Percentiles rank a stretch among this genome's conserved stretches.
Evolutionary conservation across 2,329 filamentous ascomycete genomes (phyloP).

Genomic region (Colletotrichum abscissum): DNA sequence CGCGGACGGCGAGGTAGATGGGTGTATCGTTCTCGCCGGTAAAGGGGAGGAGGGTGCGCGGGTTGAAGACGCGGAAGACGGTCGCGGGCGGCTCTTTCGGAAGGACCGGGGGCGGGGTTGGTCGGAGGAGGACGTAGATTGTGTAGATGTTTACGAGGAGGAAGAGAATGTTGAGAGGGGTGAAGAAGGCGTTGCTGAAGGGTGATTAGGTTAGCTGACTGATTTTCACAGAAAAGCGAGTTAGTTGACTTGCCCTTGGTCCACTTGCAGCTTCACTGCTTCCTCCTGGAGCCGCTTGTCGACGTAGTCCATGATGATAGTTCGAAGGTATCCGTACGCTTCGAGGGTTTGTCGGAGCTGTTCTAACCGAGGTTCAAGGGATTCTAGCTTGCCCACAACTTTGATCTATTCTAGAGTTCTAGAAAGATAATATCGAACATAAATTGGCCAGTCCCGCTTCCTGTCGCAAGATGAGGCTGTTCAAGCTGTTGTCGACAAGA

Average conservation of each 20-base stretch:
- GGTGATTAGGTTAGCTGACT: background rate
- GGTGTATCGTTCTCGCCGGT: slow-evolving; percentile 80
- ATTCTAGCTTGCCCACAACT: background rate
- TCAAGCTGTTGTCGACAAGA: background rate
- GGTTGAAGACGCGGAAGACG: slow-evolving; percentile 78
- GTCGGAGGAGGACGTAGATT: slow-evolving; percentile 65
- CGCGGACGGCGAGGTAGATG: slow-evolving; percentile 92
- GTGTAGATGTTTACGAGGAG: slow-evolving; percentile 67
- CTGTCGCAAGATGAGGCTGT: background rate
- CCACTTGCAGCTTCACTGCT: slow-evolving; percentile 55
- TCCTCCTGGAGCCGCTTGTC: slow-evolving; percentile 66
- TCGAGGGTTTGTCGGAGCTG: background rate
- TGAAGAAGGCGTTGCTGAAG: slow-evolving; percentile 59
- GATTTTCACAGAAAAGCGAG: background rate
- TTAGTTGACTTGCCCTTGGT: slow-evolving; percentile 42
- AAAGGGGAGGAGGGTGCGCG: slow-evolving; percentile 84
- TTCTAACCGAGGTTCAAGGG: background rate
- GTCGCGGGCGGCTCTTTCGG: slow-evolving; percentile 66
- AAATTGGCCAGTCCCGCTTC: background rate
- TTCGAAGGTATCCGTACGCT: background rate
- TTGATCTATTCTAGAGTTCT: background rate
- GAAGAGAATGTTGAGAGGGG: slow-evolving; percentile 73
- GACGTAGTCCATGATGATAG: slow-evolving; percentile 64
- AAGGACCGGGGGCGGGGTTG: slow-evolving; percentile 57
- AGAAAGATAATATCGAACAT: rapidly evolving